Evolutionary conservation across 306 rosid genomes (phyloP).

Genomic region (Quercus alba): DNA sequence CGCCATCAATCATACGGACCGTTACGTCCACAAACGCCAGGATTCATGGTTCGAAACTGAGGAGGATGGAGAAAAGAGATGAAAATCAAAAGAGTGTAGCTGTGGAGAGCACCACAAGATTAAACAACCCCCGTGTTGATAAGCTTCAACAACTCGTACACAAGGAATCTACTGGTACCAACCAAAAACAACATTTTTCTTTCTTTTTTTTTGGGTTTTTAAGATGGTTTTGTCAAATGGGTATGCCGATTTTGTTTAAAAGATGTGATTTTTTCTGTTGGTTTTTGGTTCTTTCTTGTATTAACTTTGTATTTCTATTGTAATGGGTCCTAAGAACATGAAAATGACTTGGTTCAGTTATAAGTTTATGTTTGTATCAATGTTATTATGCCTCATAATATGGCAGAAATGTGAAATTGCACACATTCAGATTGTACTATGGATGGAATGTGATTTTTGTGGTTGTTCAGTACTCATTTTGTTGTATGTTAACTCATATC

Average conservation of each 20-base stretch:
- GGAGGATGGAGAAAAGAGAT: conserved; percentile 2
- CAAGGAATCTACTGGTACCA: too few relatives aligned
- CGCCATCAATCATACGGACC: background rate
- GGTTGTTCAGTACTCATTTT: background rate
- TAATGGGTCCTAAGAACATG: background rate
- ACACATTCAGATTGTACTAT: too few relatives aligned
- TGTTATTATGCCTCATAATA: background rate
- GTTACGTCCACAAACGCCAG: background rate
- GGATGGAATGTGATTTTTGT: too few relatives aligned
- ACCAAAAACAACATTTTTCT: too few relatives aligned
- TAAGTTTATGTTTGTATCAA: background rate
- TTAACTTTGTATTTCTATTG: background rate
- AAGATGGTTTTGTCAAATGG: background rate
- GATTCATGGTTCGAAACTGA: background rate
- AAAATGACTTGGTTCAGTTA: background rate
- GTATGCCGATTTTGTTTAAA: background rate
- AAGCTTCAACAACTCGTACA: background rate
- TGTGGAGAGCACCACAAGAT: too few relatives aligned
- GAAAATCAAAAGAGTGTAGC: too few relatives aligned
- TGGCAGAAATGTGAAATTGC: too few relatives aligned
- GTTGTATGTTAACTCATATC: background rate
- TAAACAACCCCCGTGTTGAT: too few relatives aligned
- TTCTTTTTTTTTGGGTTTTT: background rate
- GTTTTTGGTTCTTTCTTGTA: background rate
- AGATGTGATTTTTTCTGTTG: background rate